A percentile compares a stretch with the other conserved stretches of the same genome.
phyloP scores from a whole-genome alignment of 2,329 filamentous ascomycete species.

The Calonectria montana region DNA sequence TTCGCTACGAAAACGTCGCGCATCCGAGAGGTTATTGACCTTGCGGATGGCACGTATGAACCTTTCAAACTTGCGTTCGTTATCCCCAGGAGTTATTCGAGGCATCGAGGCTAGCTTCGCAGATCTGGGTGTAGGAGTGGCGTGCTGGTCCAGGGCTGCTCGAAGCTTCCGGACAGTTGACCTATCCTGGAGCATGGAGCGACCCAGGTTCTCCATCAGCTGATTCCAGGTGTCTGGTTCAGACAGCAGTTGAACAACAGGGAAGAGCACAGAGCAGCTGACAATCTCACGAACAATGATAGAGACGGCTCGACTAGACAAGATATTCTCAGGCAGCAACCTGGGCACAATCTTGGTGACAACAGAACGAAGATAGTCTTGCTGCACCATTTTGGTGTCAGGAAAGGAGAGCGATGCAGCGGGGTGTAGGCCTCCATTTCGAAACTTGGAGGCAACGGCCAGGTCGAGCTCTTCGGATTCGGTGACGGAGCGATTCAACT shows the following conservation, averaged over 20 bases:
- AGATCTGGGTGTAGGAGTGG: slow-evolving; percentile 79
- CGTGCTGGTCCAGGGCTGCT: slow-evolving; percentile 93
- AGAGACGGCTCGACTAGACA: slow-evolving; percentile 83
- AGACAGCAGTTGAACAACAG: slow-evolving; percentile 81
- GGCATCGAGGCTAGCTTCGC: slow-evolving; percentile 78
- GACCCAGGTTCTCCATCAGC: slow-evolving; percentile 88
- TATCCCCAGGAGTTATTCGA: slow-evolving; percentile 82
- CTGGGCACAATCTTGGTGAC: slow-evolving; percentile 77
- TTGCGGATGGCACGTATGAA: slow-evolving; percentile 92
- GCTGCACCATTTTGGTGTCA: slow-evolving; percentile 86
- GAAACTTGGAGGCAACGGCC: slow-evolving; percentile 95
- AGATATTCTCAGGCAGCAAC: slow-evolving; percentile 78
- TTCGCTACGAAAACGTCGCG: slow-evolving; percentile 90
- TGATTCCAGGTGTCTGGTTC: slow-evolving; percentile 99
- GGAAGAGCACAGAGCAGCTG: slow-evolving; percentile 89
- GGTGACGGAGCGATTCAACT: slow-evolving; percentile 89
- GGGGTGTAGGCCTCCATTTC: slow-evolving; percentile 86
- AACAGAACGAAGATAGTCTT: slow-evolving; percentile 87
- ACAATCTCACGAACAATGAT: slow-evolving; percentile 89
- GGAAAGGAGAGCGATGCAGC: slow-evolving; percentile 86
- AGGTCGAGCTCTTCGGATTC: slow-evolving; percentile 96
- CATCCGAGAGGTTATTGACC: slow-evolving; percentile 91
- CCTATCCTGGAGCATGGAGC: slow-evolving; percentile 90
- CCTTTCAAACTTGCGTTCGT: slow-evolving; percentile 91
- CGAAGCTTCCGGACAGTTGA: slow-evolving; percentile 94